phyloP scores from a whole-genome alignment of 139 green algal species.

The Raphidocelis subcapitata region DNA sequence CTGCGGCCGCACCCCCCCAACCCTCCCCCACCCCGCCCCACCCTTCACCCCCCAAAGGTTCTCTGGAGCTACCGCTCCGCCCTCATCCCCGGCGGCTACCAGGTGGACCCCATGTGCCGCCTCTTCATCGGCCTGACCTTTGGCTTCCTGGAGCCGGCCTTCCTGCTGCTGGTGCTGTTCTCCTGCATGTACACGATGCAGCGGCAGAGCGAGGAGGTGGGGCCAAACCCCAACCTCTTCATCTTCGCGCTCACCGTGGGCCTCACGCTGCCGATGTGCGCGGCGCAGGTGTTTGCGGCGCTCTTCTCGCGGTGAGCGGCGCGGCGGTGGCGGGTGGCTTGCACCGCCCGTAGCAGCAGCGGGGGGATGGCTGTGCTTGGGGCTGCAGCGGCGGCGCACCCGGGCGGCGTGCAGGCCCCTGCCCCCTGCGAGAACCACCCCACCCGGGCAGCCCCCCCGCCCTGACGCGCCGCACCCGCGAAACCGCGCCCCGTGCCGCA shows the following conservation, averaged over 20 bases:
- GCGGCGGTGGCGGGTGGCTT: too few species aligned
- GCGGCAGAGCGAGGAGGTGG: slow-evolving; percentile 11
- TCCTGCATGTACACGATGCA: slow-evolving; percentile 53
- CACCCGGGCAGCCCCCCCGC: too few species aligned
- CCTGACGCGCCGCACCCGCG: not conserved
- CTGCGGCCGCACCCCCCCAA: too few species aligned
- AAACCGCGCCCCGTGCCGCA: not conserved
- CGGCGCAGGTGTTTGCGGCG: slow-evolving; percentile 43
- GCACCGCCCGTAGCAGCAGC: too few species aligned
- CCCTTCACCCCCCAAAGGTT: slow-evolving; percentile 32
- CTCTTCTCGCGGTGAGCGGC: slow-evolving; percentile 38
- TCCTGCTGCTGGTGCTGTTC: slow-evolving; percentile 51
- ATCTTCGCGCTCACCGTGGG: slow-evolving; percentile 46
- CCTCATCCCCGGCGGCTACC: slow-evolving; percentile 16
- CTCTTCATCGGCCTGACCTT: slow-evolving; percentile 45
- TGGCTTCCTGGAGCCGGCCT: slow-evolving; percentile 47
- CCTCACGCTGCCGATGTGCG: slow-evolving; percentile 42
- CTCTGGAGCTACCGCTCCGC: slow-evolving; percentile 29
- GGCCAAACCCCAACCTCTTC: slow-evolving; percentile 37
- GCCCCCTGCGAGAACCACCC: too few species aligned
- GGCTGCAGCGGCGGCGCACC: too few species aligned
- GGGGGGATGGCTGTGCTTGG: too few species aligned
- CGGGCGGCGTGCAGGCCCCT: too few species aligned
- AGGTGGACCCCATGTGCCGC: slow-evolving; percentile 28
- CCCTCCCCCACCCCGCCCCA: too few species aligned